These are phyloP conservation scores for Tylopilus rubrobrunneus DNA, from an alignment of 768 basidiomycete species.

Conservation along the genomic window DNA sequence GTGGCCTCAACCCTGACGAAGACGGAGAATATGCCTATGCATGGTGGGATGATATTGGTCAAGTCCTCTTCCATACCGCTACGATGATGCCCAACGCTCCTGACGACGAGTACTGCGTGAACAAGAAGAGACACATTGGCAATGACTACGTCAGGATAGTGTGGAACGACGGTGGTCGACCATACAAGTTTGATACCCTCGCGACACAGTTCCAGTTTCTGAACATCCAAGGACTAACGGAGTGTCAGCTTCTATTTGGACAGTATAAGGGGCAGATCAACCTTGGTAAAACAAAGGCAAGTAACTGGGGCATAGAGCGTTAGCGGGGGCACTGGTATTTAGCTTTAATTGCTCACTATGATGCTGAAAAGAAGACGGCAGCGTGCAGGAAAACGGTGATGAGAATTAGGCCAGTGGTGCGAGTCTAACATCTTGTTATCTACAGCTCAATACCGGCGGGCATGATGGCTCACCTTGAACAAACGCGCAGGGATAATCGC, in stretches of 20 bases:
- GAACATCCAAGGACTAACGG: slow-evolving; percentile 65
- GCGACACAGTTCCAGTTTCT: slow-evolving; percentile 93
- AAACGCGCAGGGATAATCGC: slow-evolving; percentile 73
- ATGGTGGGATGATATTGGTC: slow-evolving; percentile 98
- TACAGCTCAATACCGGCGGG: background rate
- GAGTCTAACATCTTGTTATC: slow-evolving; percentile 39
- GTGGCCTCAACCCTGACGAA: slow-evolving; percentile 84
- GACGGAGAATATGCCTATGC: slow-evolving; percentile 98
- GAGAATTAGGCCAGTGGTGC: slow-evolving; percentile 63
- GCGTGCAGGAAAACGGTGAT: slow-evolving; percentile 61
- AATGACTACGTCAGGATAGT: slow-evolving; percentile 96
- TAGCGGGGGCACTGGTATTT: background rate
- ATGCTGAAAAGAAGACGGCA: slow-evolving; percentile 51
- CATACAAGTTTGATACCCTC: slow-evolving; percentile 90
- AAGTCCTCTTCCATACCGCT: slow-evolving; percentile 92
- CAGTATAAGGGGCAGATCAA: background rate
- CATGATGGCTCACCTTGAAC: slow-evolving; percentile 49
- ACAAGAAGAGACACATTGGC: slow-evolving; percentile 95
- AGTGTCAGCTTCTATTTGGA: slow-evolving; percentile 7
- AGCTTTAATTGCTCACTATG: slow-evolving; percentile 20
- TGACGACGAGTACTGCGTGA: slow-evolving; percentile 64
- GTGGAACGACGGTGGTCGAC: slow-evolving; percentile 94
- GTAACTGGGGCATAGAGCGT: slow-evolving; percentile 34
- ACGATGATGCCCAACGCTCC: slow-evolving; percentile 90
- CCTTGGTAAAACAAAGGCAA: slow-evolving; percentile 74